Evolutionary conservation across 2,329 filamentous ascomycete species (phyloP), one percentile per base, ranked within the genome.

Genomic region (Aspergillus amoenus): DNA sequence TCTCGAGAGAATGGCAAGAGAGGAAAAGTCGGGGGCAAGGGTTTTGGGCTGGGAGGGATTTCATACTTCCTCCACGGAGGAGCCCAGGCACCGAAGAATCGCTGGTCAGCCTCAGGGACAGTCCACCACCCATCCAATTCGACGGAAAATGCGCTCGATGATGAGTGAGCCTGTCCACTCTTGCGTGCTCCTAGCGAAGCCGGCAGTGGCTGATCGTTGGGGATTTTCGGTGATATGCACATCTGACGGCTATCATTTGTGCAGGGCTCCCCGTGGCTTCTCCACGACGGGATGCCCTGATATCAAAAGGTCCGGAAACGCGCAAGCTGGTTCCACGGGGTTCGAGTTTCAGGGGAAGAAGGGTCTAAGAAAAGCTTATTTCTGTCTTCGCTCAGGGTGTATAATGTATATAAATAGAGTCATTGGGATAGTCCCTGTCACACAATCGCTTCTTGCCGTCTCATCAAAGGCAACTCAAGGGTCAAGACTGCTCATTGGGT

Each of bases 251-350:
- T 62, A 41, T 60, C 47, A 63, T 63, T 60, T 61, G 62, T 22
- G 21, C 48, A 55, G 13, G 34, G 15, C 22, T 34, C 30, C 18
- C 27, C 34, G 22, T 43, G 44, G 37, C 30, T 41, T 54, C 55
- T 50, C 34, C 37, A 55, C 43, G 51, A 42, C 53, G 51, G 53
- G 60, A 60, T 48, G 47, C 41, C 21, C 48, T 60, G 56, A 58
- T 59, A 61, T 61, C 62, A 59, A 55, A 57, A 45, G 52, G 45
- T 48, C 43, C 44, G 46, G 37, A 42, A 65, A 65, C 60, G 39
- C 63, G 61, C 63, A 65, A 65, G 54, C 57, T 57, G 37, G 63
- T 47, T 45, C 62, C 61, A 63, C 61, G 51, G n/a, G 39, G n/a
- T 21, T 56, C 46, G 55, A 51, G 50, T 53, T 52, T 58, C 58